These are phyloP conservation scores for Chaetomidium leptoderma DNA, from an alignment of 495 filamentous ascomycete genomes.

Conservation along the genomic window DNA sequence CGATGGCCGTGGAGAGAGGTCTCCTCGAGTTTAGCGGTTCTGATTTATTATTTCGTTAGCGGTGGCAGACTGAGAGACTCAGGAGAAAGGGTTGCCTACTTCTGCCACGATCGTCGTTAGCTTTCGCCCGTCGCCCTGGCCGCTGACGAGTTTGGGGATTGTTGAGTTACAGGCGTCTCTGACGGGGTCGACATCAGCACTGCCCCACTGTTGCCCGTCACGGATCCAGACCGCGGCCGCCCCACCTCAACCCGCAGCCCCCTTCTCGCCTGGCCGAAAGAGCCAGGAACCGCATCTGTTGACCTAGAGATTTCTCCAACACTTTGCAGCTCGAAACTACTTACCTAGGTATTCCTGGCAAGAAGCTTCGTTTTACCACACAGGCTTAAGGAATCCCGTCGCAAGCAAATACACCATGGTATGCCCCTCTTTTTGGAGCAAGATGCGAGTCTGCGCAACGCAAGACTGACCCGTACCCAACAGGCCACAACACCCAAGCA, in stretches of 20 bases:
- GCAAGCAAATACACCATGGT: conserved; percentile 13
- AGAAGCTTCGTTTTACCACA: no score
- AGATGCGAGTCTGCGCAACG: background rate
- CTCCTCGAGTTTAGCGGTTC: no score
- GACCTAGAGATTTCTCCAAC: background rate
- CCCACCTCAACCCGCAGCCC: conserved; percentile 13
- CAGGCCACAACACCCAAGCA: conserved; percentile 71
- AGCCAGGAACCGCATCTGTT: background rate
- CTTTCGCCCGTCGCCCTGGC: background rate
- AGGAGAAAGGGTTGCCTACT: background rate
- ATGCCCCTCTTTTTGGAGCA: background rate
- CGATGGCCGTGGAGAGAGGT: no score
- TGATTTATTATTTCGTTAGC: background rate
- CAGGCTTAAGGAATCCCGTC: no score
- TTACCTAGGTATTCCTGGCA: no score
- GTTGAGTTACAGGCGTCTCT: background rate
- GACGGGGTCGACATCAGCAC: background rate
- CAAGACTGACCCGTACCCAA: conserved; percentile 4
- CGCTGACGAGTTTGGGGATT: background rate
- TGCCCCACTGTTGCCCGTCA: background rate
- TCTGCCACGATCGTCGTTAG: background rate
- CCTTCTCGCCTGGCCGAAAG: conserved; percentile 1
- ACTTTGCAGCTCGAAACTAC: background rate
- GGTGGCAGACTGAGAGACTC: background rate
- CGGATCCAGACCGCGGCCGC: conserved; percentile 4